Percentiles rank a stretch among this genome's conserved stretches.
Conservation (phyloP, 192 early-diverging fungal genomes). For the Backusella parvicylindrica region DNA sequence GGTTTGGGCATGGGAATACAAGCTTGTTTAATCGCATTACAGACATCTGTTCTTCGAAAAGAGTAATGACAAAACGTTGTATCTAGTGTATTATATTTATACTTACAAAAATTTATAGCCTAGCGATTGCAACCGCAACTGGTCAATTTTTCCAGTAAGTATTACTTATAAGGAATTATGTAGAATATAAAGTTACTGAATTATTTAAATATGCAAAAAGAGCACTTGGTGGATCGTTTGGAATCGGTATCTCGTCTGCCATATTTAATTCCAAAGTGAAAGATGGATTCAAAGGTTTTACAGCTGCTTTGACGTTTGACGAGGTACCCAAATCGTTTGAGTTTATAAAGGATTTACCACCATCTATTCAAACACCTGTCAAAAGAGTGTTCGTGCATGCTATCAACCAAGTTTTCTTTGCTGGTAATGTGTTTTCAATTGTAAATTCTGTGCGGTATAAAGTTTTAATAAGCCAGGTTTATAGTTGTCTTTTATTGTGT, state of each 20-base stretch:
- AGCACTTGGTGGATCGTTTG: neutral
- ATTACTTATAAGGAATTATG: neutral
- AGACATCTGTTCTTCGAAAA: slow-evolving; percentile 53
- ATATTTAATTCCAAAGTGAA: neutral
- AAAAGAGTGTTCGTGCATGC: neutral
- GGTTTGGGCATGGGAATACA: slow-evolving; percentile 77
- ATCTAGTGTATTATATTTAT: neutral
- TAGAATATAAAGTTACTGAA: neutral
- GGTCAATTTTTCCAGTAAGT: slow-evolving; percentile 24
- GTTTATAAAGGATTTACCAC: neutral
- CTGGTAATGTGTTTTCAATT: neutral
- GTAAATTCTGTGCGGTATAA: neutral
- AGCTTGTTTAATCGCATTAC: slow-evolving; percentile 63
- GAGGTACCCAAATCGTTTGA: neutral
- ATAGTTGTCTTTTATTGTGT: neutral
- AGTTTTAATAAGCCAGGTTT: neutral
- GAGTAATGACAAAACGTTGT: slow-evolving; percentile 25
- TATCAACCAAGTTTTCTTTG: neutral
- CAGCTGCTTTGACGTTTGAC: neutral
- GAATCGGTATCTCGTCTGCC: neutral
- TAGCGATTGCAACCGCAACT: slow-evolving; percentile 14
- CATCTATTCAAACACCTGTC: neutral
- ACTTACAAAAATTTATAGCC: slow-evolving; percentile 1
- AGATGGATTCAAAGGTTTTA: neutral
- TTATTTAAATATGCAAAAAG: neutral